Conservation (phyloP, 306 rosid genomes). For the Casuarina glauca region DNA sequence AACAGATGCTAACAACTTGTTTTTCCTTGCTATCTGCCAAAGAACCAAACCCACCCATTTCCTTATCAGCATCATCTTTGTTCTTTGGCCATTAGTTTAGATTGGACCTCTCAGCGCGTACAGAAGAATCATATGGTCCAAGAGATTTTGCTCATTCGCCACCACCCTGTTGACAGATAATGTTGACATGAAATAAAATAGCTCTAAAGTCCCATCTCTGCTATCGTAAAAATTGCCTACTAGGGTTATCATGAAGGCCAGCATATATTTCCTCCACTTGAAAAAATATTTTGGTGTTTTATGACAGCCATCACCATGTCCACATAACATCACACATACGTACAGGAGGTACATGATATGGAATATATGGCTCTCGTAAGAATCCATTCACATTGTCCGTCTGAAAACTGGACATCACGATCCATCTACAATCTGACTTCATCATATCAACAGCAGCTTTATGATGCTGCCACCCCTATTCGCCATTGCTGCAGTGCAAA, state of each 20-base stretch:
- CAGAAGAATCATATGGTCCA: slow-evolving; percentile 32
- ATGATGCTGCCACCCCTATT: background rate
- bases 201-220: slow-evolving; percentile 27
- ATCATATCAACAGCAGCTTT: background rate
- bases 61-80: slow-evolving; percentile 5
- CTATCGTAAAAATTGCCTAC: slow-evolving; percentile 24
- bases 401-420: background rate
- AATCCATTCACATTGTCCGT: slow-evolving; percentile 35
- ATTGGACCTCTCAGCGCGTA: slow-evolving; percentile 13
- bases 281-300: slow-evolving; percentile 21
- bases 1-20: background rate
- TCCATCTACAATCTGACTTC: background rate
- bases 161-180: slow-evolving; percentile 19
- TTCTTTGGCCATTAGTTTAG: background rate
- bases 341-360: slow-evolving; percentile 42
- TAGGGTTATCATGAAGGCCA: slow-evolving; percentile 32
- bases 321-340: slow-evolving; percentile 12
- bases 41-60: background rate
- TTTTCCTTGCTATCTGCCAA: too few species aligned
- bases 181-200: slow-evolving; percentile 14
- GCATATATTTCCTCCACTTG: slow-evolving; percentile 34
- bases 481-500: background rate
- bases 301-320: slow-evolving; percentile 8
- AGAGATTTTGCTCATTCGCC: slow-evolving; percentile 21
- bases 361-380: slow-evolving; percentile 39